Evolutionary conservation across 2,329 filamentous ascomycete genomes (phyloP), one percentile per base, ranked within the genome.

Genomic region (Trichoderma koningii): DNA sequence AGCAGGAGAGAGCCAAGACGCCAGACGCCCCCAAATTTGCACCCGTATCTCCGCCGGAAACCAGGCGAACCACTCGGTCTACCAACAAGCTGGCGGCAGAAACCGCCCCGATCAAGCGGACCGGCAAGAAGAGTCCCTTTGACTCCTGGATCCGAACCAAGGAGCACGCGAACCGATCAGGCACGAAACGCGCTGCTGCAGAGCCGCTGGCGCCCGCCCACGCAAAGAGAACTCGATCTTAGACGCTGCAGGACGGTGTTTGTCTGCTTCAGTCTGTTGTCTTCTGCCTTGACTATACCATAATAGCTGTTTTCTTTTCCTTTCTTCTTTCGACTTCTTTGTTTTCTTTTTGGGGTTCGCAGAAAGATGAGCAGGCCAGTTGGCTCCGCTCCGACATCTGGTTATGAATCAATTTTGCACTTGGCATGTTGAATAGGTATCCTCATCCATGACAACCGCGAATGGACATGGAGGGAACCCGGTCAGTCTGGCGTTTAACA

Each of bases 131-230:
- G 65, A 87, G 84, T 70, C 86, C 86, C 2, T 92, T 92, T 70
- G 87, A 90, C 70, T 81, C 81, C 45, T 92, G 89, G 89, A 84
- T 81, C 68, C 85, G 88, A 65, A 86, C 85, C 70, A 92, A 92
- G 80, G 78, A 75, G 68, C 76, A 70, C 75, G 66, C 79, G 73
- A 67, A 84, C 81, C 76, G 79, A 78, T 71, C 77, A 28, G 71
- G 76, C 26, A 68, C 75, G 55, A 84, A 84, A 73, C 79, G 81
- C 66, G 70, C 72, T 26, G 76, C 71, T 45, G 56, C 26, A 41
- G 76, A 77, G 7, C 71, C 67, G n/a, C 70, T 77, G 21, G 68
- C 69, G 26, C 67, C 74, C 4, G 66, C 71, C 30, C 68, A 70
- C 30, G 65, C 76, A 26, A 80, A 80, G 71, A 76, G 78, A 63